Evolutionary conservation across 441 rosid species (phyloP), one percentile per base, ranked within the genome.

Genomic region (Pelargonium cotyledonis): DNA sequence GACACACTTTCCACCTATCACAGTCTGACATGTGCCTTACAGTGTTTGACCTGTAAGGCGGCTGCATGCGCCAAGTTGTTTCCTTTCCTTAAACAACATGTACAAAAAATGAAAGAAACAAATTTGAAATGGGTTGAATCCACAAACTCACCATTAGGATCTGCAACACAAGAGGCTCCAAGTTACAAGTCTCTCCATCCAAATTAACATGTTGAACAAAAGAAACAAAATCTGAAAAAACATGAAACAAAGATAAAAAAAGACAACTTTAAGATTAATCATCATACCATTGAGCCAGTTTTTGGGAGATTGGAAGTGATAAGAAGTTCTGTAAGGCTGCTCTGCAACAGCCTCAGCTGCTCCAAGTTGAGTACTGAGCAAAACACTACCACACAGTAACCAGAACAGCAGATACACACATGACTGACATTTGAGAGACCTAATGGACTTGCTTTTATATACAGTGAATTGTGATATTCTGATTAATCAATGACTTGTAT

Each of bases 241-340:
- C 41, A 29, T 40, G 35, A 68, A 47, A 38, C 5, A 16, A 63
- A 40, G 41, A 67, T 44, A 55, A 70, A 65, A 63, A 38, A 10
- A 43, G 35, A 6, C 21, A 21, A 16, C 65, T 53, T 35, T 46
- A 14, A 60, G 68, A 65, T 11, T 0, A 11, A 49, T 8, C 60
- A 3, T 16, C 31, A 21, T 78, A 86, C 91, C 89, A 35, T 88
- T 88, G 47, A 86, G 70, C 94, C 94, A 88, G 69, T 82, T 86
- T 68, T 71, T 69, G 47, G 78, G 78, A 74, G 90, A 74, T 49
- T 81, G 91, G 80, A 89, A 86, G 69, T 86, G 95, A 64, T 76
- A 85, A 53, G 81, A 78, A 15, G 91, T 81, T 77, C 81, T 76
- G 67, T 80, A 79, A 66, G 82, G 75, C 63, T 80, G 80, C 15